These are phyloP conservation scores for Ophiognomonia clavigignenti-juglandacearum DNA, from an alignment of 2,329 filamentous ascomycete species.

Conservation along the genomic window DNA sequence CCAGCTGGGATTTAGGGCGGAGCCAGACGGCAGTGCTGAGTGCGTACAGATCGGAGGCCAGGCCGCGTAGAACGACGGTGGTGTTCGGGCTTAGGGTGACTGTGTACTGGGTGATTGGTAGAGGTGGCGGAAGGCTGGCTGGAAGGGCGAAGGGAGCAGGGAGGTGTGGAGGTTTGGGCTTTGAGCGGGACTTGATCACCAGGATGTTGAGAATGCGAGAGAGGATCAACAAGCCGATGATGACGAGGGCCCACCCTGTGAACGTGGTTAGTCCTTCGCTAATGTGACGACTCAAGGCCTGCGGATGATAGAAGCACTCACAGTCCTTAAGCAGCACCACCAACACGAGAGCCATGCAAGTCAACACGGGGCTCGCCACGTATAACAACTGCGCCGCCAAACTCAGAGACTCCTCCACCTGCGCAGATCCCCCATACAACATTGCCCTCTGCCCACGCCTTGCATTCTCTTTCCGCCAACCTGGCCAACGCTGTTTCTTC, in stretches of 20 bases:
- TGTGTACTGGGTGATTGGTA: conserved; percentile 11
- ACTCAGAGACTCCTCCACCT: conserved; percentile 26
- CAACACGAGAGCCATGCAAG: conserved; percentile 36
- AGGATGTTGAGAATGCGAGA: conserved; percentile 52
- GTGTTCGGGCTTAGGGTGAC: conserved; percentile 13
- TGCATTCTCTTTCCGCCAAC: conserved; percentile 21
- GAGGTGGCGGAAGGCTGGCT: conserved; percentile 17
- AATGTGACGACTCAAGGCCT: not conserved
- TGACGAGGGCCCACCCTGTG: conserved; percentile 43
- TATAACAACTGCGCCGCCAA: conserved; percentile 46
- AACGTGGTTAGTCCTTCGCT: conserved; percentile 6
- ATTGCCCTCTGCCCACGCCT: conserved; percentile 20
- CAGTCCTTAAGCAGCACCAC: conserved; percentile 44
- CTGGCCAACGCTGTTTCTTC: conserved; percentile 20
- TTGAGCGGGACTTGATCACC: conserved; percentile 48
- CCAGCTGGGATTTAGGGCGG: conserved; percentile 41
- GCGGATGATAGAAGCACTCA: conserved; percentile 17
- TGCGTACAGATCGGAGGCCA: conserved; percentile 52
- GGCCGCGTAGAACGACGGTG: conserved; percentile 45
- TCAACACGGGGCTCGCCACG: conserved; percentile 41
- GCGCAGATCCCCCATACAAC: conserved; percentile 19
- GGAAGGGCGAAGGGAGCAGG: conserved; percentile 4
- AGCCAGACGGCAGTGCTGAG: conserved; percentile 56
- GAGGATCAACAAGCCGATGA: conserved; percentile 44
- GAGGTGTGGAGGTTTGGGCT: conserved; percentile 8